Conservation (phyloP, 2,329 filamentous ascomycete species). For the Boeremia lycopersici region DNA sequence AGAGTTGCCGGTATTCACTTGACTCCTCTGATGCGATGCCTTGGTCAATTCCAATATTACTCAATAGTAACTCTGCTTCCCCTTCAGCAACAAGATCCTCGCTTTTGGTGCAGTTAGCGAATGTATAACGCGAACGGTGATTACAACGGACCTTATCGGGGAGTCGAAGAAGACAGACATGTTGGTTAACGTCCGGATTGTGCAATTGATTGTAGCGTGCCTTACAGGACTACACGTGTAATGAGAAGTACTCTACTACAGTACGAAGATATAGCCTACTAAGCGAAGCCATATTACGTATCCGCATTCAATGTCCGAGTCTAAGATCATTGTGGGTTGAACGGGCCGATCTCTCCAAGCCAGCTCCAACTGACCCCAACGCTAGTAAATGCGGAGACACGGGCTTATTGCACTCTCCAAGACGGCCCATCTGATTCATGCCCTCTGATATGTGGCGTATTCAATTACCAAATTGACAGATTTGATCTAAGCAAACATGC, state of each 20-base stretch:
- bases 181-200: background rate
- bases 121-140: background rate
- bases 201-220: background rate
- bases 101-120: conserved; percentile 17
- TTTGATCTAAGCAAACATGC: background rate
- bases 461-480: background rate
- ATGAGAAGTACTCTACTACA: too few species aligned
- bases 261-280: conserved; percentile 2
- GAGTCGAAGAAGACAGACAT: conserved; percentile 42
- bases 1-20: conserved; percentile 55
- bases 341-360: conserved; percentile 6
- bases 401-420: too few species aligned
- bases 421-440: too few species aligned
- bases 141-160: conserved; percentile 25
- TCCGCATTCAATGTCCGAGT: conserved; percentile 13
- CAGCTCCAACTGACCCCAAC: conserved; percentile 32
- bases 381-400: background rate
- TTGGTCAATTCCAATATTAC: conserved; percentile 29
- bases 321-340: conserved; percentile 5
- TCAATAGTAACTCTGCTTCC: conserved; percentile 30
- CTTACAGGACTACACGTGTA: background rate
- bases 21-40: conserved; percentile 47
- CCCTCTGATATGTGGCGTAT: too few species aligned
- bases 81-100: conserved; percentile 31
- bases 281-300: conserved; percentile 16